Percentiles rank a stretch among this genome's conserved stretches.
Conservation (phyloP, 2,329 filamentous ascomycete genomes). For the Apiospora rasikravindrae region DNA sequence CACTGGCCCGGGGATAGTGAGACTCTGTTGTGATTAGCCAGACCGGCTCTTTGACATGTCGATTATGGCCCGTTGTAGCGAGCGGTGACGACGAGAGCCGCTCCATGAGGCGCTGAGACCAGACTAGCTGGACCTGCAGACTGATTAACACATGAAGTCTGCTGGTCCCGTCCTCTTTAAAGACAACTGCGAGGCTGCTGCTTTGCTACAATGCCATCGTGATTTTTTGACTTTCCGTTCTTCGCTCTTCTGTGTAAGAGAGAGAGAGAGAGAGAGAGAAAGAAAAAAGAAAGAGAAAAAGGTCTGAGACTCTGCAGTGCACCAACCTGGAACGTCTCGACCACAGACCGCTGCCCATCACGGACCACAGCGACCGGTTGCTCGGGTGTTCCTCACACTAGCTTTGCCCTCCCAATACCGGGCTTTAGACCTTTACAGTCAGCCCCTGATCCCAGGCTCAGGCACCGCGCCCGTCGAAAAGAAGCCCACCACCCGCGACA, state of each 20-base stretch:
- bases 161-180: background rate
- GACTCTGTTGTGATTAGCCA: constrained; percentile 16
- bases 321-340: constrained; percentile 7
- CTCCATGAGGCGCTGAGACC: constrained; percentile 13
- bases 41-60: constrained; percentile 13
- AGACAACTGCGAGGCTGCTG: background rate
- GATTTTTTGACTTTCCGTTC: background rate
- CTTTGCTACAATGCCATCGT: background rate
- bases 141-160: too few species aligned
- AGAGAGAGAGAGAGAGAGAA: background rate
- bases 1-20: background rate
- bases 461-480: background rate
- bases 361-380: constrained; percentile 1
- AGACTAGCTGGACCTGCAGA: background rate
- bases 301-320: constrained; percentile 13
- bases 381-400: background rate
- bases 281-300: background rate
- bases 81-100: background rate
- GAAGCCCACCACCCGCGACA: background rate
- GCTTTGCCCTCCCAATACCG: background rate
- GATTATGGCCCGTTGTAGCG: constrained; percentile 1
- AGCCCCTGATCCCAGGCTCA: constrained; percentile 11
- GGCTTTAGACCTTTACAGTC: background rate
- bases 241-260: background rate
- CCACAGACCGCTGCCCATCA: constrained; percentile 6